Conservation (phyloP, 208 protist genomes). For the Leptomonas seymouri region DNA sequence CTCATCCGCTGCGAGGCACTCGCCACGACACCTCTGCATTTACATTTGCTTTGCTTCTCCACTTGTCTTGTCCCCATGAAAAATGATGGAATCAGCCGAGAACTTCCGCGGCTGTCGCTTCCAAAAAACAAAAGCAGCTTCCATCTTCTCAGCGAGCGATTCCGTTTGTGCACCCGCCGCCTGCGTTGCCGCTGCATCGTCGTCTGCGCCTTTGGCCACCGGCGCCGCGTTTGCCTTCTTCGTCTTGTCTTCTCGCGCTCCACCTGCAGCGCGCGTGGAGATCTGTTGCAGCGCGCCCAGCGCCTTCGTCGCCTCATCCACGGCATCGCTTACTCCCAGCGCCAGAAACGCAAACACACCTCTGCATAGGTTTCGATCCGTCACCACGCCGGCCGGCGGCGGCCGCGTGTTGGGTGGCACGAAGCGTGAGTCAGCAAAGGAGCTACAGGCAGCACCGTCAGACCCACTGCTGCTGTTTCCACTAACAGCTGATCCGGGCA, state of each 20-base stretch:
- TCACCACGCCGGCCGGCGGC: constrained; percentile 72
- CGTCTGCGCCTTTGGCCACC: too few species aligned
- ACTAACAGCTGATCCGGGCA: not conserved
- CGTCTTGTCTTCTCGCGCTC: not conserved
- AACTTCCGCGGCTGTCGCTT: not conserved
- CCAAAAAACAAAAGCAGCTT: constrained; percentile 21
- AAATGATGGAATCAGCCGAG: not conserved
- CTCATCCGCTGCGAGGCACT: too few species aligned
- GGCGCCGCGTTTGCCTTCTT: not conserved
- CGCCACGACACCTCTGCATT: not conserved
- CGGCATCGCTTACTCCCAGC: constrained; percentile 9
- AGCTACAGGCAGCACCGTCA: not conserved
- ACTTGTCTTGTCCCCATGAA: not conserved
- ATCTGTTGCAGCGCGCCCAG: not conserved
- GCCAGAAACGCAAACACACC: constrained; percentile 72
- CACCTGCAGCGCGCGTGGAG: not conserved
- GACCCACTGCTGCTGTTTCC: not conserved
- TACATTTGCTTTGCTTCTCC: not conserved
- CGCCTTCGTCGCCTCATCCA: not conserved
- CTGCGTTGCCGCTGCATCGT: not conserved
- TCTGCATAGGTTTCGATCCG: constrained; percentile 70
- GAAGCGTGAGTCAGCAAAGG: constrained; percentile 32
- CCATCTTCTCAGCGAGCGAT: constrained; percentile 1
- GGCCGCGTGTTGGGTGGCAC: constrained; percentile 43
- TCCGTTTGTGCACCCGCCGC: not conserved